phyloP scores from a whole-genome alignment of 163 green algal species.

The Scenedesmus sp. region DNA sequence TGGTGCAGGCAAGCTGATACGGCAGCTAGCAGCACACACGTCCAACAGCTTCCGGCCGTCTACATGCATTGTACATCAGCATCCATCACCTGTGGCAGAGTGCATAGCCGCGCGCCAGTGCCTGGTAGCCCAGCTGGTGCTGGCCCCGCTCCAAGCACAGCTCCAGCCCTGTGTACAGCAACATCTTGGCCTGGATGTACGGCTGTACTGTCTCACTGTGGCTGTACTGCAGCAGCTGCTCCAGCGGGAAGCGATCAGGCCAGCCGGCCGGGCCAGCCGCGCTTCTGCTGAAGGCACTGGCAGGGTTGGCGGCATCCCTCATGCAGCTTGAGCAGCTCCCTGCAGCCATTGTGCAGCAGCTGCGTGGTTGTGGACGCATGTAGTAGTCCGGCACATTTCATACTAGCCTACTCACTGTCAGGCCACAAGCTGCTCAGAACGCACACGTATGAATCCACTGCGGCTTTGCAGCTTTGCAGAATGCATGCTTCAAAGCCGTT shows the following conservation, averaged over 20 bases:
- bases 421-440: no score
- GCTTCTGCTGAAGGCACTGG: not conserved
- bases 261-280: not conserved
- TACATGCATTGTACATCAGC: not conserved
- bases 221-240: conserved; percentile 10
- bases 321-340: not conserved
- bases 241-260: not conserved
- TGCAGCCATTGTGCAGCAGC: not conserved
- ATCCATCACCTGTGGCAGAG: not conserved
- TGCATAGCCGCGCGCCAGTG: not conserved
- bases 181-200: not conserved
- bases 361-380: not conserved
- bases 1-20: no score
- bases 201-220: not conserved
- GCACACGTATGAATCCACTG: no score
- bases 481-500: no score
- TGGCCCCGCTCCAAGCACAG: not conserved
- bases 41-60: not conserved
- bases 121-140: not conserved
- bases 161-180: not conserved
- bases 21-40: no score
- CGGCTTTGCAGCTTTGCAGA: no score
- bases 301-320: not conserved
- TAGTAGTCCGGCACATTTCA: not conserved
- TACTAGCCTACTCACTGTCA: no score